These are phyloP conservation scores for Colletotrichum abscissum DNA, from an alignment of 2,329 filamentous ascomycete species.

Conservation along the genomic window DNA sequence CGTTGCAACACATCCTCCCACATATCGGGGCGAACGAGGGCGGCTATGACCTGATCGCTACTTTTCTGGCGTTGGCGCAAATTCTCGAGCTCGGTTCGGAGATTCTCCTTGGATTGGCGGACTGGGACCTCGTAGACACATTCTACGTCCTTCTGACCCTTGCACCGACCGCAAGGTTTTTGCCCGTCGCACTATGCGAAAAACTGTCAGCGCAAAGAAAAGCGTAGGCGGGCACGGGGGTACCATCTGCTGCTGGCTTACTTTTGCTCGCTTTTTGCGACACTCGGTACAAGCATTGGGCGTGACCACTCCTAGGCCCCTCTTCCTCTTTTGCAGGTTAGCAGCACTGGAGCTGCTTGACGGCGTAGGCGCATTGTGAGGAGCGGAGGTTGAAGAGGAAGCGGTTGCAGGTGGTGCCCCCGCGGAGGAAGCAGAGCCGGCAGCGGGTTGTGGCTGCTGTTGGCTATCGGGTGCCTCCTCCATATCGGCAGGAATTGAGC, in stretches of 20 bases:
- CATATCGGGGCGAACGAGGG: conserved; percentile 61
- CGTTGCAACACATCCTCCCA: conserved; percentile 66
- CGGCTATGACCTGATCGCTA: conserved; percentile 66
- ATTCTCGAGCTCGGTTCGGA: conserved; percentile 69
- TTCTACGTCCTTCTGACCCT: conserved; percentile 62
- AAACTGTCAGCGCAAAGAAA: background rate
- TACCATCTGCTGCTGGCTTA: conserved; percentile 41
- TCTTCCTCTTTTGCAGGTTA: conserved; percentile 62
- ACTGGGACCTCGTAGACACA: conserved; percentile 73
- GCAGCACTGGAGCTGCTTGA: conserved; percentile 32
- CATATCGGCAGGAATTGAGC: conserved; percentile 34
- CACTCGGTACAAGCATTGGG: conserved; percentile 72
- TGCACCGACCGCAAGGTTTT: conserved; percentile 66
- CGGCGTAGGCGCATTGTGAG: conserved; percentile 9
- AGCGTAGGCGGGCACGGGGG: background rate
- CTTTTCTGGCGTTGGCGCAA: conserved; percentile 65
- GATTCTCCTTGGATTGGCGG: conserved; percentile 71
- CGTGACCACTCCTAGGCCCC: conserved; percentile 67
- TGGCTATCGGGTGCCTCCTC: conserved; percentile 33
- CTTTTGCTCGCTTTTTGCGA: conserved; percentile 72
- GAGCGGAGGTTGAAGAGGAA: background rate
- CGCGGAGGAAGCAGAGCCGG: conserved; percentile 33
- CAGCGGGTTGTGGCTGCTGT: conserved; percentile 26
- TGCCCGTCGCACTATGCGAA: conserved; percentile 67
- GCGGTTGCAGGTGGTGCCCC: conserved; percentile 17